Conservation (phyloP, 805 yeast genomes). For the Debaryomyces maramus region DNA sequence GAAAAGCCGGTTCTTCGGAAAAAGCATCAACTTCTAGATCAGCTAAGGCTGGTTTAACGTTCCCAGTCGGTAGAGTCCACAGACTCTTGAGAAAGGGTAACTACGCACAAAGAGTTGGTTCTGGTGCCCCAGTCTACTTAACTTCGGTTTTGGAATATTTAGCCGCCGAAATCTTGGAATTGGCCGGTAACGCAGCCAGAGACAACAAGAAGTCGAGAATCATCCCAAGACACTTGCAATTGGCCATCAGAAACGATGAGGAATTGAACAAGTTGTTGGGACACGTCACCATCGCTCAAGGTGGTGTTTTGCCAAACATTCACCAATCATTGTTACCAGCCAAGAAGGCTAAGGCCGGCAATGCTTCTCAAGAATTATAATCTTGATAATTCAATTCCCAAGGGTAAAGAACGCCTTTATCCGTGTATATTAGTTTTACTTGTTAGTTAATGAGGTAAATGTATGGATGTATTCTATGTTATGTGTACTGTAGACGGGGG, state of each 20-base stretch:
- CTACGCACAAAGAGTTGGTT: slow-evolving; percentile 98
- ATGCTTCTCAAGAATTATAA: slow-evolving; percentile 69
- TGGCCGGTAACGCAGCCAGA: slow-evolving; percentile 99
- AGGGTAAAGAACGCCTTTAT: not conserved
- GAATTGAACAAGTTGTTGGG: slow-evolving; percentile 91
- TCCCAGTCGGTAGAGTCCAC: slow-evolving; percentile 99
- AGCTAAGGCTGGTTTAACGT: slow-evolving; percentile 96
- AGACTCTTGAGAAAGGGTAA: slow-evolving; percentile 94
- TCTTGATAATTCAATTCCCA: slow-evolving; percentile 3
- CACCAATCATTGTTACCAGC: slow-evolving; percentile 89
- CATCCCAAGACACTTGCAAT: slow-evolving; percentile 97
- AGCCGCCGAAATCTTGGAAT: slow-evolving; percentile 96
- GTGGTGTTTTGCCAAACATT: slow-evolving; percentile 98
- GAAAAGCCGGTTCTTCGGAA: slow-evolving; percentile 91
- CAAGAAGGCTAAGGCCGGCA: slow-evolving; percentile 60
- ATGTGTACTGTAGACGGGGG: slow-evolving; percentile 1
- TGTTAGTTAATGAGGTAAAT: slow-evolving; percentile 14
- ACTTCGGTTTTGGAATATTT: slow-evolving; percentile 96
- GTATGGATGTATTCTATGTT: not conserved
- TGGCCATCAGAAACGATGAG: slow-evolving; percentile 98
- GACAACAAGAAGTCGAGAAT: slow-evolving; percentile 99
- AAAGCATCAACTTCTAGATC: slow-evolving; percentile 98
- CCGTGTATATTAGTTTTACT: slow-evolving; percentile 18
- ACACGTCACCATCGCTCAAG: slow-evolving; percentile 96
- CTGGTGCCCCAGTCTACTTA: slow-evolving; percentile 98